Evolutionary conservation across 345 rosid species (phyloP), one percentile per base, ranked within the genome.

Genomic region (Pelargonium nanum): DNA sequence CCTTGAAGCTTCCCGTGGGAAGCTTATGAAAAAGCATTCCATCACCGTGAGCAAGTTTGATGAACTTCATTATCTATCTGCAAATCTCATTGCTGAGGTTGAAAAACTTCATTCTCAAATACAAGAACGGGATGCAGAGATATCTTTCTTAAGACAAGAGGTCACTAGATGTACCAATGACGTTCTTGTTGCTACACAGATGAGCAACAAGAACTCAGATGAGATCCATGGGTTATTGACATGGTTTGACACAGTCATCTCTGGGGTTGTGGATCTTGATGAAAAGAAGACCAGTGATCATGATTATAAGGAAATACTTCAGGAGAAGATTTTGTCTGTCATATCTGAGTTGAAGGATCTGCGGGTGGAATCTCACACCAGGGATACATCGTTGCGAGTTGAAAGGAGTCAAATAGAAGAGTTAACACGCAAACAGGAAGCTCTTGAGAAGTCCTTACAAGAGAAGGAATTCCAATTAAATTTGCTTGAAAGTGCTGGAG

Each of bases 61-160:
- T 62, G 99, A 93, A 81, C 99, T 93, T 63, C 99, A 90, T 75
- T 75, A 80, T 59, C 75, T 93, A 63, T 93, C 97, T 63, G 89
- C 79, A 79, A 77, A 77, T 69, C 89, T 92, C 62, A 83, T 92
- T 7, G 67, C 76, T 32, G 93, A 92, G 84, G 81, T 89, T 51
- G 98, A 92, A 80, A 87, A 85, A 72, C 89, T 89, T 73, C 96
- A 89, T 64, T 75, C 77, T 30, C 95, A 89, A 70, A 64, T 89
- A 72, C 85, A 84, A 75, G 96, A 93, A 67, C 88, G 90, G 56
- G 94, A 87, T 79, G 69, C 80, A 40, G 97, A 93, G 82, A 77
- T 93, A 58, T 93, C 99, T 67, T 89, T 87, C 85, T 81, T 92
- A 57, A 85, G 99, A 77, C 93, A 92, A 75, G 99, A 92, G 77